These are phyloP conservation scores for Pinus tabuliformis DNA, from an alignment of 75 land plant species.

Conservation along the genomic window DNA sequence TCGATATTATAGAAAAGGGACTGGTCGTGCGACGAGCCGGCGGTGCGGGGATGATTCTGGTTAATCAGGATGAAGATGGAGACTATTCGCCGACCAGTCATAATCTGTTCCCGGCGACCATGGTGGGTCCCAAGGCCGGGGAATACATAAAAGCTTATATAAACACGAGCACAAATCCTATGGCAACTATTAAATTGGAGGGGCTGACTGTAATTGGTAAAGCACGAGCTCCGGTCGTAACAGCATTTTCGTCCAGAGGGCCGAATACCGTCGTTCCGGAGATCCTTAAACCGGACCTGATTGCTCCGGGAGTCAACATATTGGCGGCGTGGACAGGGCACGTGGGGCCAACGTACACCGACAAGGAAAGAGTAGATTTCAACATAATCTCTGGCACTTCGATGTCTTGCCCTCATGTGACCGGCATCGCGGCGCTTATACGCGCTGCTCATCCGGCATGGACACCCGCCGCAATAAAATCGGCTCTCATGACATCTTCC, in stretches of 20 bases:
- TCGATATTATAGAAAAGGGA: no score
- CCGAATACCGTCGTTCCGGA: slow-evolving; percentile 30
- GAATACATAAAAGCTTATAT: slow-evolving; percentile 20
- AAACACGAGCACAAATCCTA: slow-evolving; percentile 11
- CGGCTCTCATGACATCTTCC: slow-evolving; percentile 34
- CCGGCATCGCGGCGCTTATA: slow-evolving; percentile 26
- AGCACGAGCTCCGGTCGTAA: slow-evolving; percentile 47
- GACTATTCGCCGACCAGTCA: no score
- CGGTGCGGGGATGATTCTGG: no score
- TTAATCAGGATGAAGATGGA: no score
- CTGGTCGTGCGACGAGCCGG: no score
- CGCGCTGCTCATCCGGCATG: slow-evolving; percentile 22
- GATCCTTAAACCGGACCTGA: slow-evolving; percentile 50
- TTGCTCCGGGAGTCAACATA: slow-evolving; percentile 42
- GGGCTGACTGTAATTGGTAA: not conserved
- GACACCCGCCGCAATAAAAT: slow-evolving; percentile 33
- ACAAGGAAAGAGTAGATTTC: slow-evolving; percentile 11
- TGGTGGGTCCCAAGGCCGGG: slow-evolving; percentile 12
- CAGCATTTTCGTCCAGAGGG: slow-evolving; percentile 60
- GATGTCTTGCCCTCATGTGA: slow-evolving; percentile 38
- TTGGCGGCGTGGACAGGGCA: slow-evolving; percentile 38
- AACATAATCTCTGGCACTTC: slow-evolving; percentile 53
- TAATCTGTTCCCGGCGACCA: no score
- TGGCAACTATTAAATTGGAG: not conserved
- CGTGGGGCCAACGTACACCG: not conserved